Conservation (phyloP, 2,329 filamentous ascomycete genomes). For the Colletotrichum lini region DNA sequence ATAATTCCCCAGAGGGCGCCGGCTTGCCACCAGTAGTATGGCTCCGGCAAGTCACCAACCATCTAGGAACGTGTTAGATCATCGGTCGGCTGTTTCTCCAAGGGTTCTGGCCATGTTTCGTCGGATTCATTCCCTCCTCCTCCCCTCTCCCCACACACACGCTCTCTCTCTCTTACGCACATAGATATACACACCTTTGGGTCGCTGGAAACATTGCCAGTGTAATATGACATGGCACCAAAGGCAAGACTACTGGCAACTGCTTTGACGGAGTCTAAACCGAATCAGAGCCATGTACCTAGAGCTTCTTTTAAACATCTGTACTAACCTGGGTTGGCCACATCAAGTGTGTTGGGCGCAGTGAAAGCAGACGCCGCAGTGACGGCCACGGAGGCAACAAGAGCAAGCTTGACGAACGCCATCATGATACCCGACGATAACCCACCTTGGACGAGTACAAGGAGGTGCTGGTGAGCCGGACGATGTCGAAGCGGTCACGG, state of each 20-base stretch:
- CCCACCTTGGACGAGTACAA: neutral
- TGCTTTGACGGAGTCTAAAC: slow-evolving; percentile 71
- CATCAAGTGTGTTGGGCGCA: slow-evolving; percentile 57
- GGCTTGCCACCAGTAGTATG: slow-evolving; percentile 79
- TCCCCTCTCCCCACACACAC: no score
- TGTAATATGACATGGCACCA: slow-evolving; percentile 75
- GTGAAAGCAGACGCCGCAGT: slow-evolving; percentile 46
- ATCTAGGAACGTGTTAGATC: slow-evolving; percentile 52
- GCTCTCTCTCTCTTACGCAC: no score
- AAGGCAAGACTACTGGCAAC: slow-evolving; percentile 73
- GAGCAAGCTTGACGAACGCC: slow-evolving; percentile 24
- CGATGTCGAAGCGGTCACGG: neutral
- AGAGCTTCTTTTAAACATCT: no score
- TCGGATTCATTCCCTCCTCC: no score
- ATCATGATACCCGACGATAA: slow-evolving; percentile 7
- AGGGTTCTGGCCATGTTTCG: no score
- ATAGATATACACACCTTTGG: slow-evolving; percentile 53
- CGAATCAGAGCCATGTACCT: slow-evolving; percentile 26
- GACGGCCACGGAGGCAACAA: slow-evolving; percentile 44
- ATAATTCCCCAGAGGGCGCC: slow-evolving; percentile 78
- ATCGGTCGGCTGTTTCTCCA: neutral
- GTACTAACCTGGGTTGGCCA: slow-evolving; percentile 53
- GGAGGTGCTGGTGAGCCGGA: neutral
- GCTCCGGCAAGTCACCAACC: slow-evolving; percentile 74
- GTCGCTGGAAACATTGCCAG: slow-evolving; percentile 70